Base-by-base conservation (phyloP, 1,284 basidiomycete species). In the Melampsora larici-populina region DNA sequence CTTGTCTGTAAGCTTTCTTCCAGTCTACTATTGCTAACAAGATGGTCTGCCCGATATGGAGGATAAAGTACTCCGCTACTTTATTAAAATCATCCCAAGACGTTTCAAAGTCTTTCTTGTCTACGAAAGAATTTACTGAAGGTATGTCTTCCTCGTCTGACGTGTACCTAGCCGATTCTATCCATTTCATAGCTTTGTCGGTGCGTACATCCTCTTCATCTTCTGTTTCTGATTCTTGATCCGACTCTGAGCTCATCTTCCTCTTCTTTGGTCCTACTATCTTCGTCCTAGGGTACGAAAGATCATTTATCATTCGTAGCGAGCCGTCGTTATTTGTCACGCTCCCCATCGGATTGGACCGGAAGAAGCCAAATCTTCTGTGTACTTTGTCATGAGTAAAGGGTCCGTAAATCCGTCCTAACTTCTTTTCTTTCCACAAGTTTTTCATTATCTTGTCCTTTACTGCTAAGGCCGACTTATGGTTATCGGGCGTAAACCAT, bases 1-100 rank as follows among this genome's bases (percentile, higher is more conserved):
- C 49, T 21, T 70, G 68, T 11, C 68, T 2, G n/a, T 71, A 71
- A 4, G 70, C 70, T 26, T 71, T 62, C 15, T 62, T 51, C 70
- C 70, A 71, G n/a, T 71, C n/a, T 13, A 24, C 26, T 26, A 40
- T 43, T 3, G 29, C 36, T 24, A 18, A 67, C 26, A 43, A 48
- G 0, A 67, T 24, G 1, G 5, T 3, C 5, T 15, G 15, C 6
- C 0, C 18, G n/a, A 2, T 18, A n/a, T n/a, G n/a, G n/a, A n/a
- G n/a, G n/a, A 70, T 26, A 29, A 70, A 70, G 15, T 70, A 43
- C 5, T 4, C 4, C 1, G 46, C 48, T 13, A 70, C 67, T 1
- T 26, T 11, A 2, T 51, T 21, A 29, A 49, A 70, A 70, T 55
- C 18, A 51, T 70, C 67, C 67, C 67, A 70, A 15, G 67, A 55